A percentile compares a stretch with the other conserved stretches of the same genome.
phyloP scores from a whole-genome alignment of 2,329 filamentous ascomycete genomes.

The Cladosporium sp. region DNA sequence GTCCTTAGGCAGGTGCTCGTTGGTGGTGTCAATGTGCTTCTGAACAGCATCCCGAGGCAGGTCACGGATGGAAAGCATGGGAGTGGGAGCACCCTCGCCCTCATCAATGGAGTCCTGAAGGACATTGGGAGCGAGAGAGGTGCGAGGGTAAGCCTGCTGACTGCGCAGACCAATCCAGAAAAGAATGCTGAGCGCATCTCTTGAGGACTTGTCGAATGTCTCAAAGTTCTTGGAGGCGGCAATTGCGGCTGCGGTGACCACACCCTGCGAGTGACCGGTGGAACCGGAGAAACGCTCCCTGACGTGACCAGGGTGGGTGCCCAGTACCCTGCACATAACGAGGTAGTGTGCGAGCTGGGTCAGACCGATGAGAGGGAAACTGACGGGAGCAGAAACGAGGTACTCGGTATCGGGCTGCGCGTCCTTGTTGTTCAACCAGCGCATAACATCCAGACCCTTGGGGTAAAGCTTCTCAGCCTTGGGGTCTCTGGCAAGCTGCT shows the following conservation, averaged over 20 bases:
- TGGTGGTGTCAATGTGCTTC: conserved; percentile 94
- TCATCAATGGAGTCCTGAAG: conserved; percentile 90
- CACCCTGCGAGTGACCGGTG: conserved; percentile 94
- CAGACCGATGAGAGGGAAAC: conserved; percentile 90
- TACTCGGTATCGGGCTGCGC: conserved; percentile 92
- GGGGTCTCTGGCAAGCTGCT: conserved; percentile 74
- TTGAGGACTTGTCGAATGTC: conserved; percentile 74
- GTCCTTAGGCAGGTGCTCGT: conserved; percentile 88
- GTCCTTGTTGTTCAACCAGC: conserved; percentile 86
- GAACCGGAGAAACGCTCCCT: conserved; percentile 79
- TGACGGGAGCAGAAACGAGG: conserved; percentile 88
- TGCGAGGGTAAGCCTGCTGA: conserved; percentile 94
- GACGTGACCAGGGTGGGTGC: conserved; percentile 82
- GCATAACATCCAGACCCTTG: conserved; percentile 92
- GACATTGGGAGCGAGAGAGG: conserved; percentile 83
- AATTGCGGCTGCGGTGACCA: conserved; percentile 88
- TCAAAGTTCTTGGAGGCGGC: conserved; percentile 91
- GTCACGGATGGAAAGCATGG: conserved; percentile 96
- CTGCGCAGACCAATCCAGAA: conserved; percentile 98
- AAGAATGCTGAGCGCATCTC: conserved; percentile 79
- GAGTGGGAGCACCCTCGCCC: conserved; percentile 91
- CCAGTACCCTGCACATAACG: conserved; percentile 87
- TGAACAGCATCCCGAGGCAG: conserved; percentile 83
- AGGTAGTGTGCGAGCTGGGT: conserved; percentile 95
- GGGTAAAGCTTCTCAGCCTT: conserved; percentile 91